Conservation (phyloP, 306 rosid genomes). For the Prunus salicina region DNA sequence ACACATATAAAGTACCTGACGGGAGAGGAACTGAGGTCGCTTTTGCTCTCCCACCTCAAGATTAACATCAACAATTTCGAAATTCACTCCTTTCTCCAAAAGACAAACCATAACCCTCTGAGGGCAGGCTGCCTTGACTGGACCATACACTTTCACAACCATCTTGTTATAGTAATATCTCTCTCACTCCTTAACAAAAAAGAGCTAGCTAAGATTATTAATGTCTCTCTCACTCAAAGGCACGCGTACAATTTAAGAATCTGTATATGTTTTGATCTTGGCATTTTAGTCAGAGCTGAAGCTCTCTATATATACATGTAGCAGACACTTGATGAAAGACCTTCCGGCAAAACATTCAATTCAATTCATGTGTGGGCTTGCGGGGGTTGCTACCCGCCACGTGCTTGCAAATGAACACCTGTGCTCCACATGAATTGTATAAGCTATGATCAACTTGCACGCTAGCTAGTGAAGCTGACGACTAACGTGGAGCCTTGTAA, state of each 20-base stretch:
- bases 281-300: neutral
- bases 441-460: neutral
- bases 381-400: slow-evolving; percentile 9
- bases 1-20: slow-evolving; percentile 39
- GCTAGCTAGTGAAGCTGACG: neutral
- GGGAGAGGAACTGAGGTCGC: slow-evolving; percentile 45
- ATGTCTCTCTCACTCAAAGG: no score
- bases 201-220: neutral
- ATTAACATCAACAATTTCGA: slow-evolving; percentile 46
- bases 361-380: neutral
- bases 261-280: neutral
- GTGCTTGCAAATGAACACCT: neutral
- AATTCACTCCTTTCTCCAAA: slow-evolving; percentile 61
- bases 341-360: neutral
- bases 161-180: slow-evolving; percentile 16
- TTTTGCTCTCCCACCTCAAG: slow-evolving; percentile 57
- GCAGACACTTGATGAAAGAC: neutral
- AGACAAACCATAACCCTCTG: slow-evolving; percentile 72
- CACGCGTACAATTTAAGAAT: neutral
- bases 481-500: no score
- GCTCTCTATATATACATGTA: neutral
- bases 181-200: neutral
- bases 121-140: slow-evolving; percentile 44
- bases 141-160: slow-evolving; percentile 64
- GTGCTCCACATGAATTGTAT: neutral